Percentiles rank a stretch among this genome's conserved stretches.
Conservation (phyloP, 495 filamentous ascomycete genomes). For the Tuber umbilicatum region DNA sequence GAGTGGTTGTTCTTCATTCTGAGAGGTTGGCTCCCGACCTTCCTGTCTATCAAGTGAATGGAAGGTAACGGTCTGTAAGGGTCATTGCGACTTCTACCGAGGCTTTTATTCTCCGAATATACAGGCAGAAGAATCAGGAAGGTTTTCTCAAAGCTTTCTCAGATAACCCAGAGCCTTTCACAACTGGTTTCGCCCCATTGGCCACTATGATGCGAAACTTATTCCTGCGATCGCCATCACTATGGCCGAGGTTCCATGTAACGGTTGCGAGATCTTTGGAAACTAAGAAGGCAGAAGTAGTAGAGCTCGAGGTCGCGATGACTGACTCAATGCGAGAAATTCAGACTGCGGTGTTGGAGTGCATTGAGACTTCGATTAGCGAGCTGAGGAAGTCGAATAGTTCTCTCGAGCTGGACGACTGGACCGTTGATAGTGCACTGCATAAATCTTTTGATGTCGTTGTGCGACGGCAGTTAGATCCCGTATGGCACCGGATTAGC, state of each 20-base stretch:
- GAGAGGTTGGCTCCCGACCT: conserved; percentile 52
- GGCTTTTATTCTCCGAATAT: conserved; percentile 91
- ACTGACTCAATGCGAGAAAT: conserved; percentile 88
- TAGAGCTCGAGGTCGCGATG: conserved; percentile 96
- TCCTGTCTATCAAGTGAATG: not conserved
- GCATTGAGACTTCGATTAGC: conserved; percentile 86
- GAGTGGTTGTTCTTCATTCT: conserved; percentile 80
- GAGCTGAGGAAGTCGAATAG: conserved; percentile 81
- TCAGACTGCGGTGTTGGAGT: conserved; percentile 89
- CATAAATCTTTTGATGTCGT: conserved; percentile 87
- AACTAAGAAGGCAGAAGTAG: conserved; percentile 90
- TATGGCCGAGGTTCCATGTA: conserved; percentile 95
- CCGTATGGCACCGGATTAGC: conserved; percentile 94
- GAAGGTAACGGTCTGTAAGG: conserved; percentile 42
- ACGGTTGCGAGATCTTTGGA: conserved; percentile 81
- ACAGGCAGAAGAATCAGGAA: conserved; percentile 80
- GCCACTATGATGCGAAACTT: conserved; percentile 88
- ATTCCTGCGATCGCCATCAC: conserved; percentile 76
- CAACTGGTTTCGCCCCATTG: conserved; percentile 79
- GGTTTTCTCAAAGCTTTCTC: conserved; percentile 97
- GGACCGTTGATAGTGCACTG: conserved; percentile 91
- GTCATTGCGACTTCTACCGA: conserved; percentile 83
- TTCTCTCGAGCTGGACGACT: conserved; percentile 88
- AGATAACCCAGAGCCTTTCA: conserved; percentile 87
- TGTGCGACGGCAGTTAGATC: conserved; percentile 82